A percentile compares a stretch with the other conserved stretches of the same genome.
phyloP scores from a whole-genome alignment of 2,329 filamentous ascomycete species.

The Grosmannia clavigera region DNA sequence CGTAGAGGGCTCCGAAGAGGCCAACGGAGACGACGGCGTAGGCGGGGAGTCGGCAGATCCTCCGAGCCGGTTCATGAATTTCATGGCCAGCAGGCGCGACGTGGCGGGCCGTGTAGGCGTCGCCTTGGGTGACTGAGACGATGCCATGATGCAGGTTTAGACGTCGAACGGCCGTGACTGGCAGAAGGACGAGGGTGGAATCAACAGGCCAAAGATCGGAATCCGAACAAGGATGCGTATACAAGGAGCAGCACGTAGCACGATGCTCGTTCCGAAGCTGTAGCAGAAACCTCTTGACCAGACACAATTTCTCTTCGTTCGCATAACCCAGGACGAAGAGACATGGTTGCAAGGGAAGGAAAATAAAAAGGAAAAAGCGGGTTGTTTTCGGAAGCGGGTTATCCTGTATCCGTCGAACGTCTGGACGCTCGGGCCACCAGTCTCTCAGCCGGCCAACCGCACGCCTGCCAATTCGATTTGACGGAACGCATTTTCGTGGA shows the following conservation, averaged over 20 bases:
- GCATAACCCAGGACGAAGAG: not conserved
- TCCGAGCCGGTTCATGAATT: conserved; percentile 89
- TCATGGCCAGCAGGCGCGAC: conserved; percentile 82
- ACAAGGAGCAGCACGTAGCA: not conserved
- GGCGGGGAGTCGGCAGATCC: conserved; percentile 27
- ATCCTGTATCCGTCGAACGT: not conserved
- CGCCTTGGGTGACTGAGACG: conserved; percentile 9
- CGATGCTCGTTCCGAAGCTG: not conserved
- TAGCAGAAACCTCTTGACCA: not conserved
- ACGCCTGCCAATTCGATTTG: conserved; percentile 7
- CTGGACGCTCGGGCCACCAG: not conserved
- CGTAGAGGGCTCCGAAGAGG: conserved; percentile 25
- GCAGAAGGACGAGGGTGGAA: not conserved
- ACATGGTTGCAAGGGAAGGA: not conserved
- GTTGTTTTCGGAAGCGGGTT: not conserved
- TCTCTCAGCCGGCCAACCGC: conserved; percentile 6
- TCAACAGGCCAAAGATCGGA: not conserved
- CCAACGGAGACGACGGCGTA: conserved; percentile 4
- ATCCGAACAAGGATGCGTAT: not conserved
- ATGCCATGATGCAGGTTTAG: conserved; percentile 1
- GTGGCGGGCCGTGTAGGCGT: conserved; percentile 45
- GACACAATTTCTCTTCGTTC: not conserved
- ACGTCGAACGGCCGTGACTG: not conserved
- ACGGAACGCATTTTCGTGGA: not conserved
- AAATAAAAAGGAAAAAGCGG: not conserved